Conservation (phyloP, 2,329 filamentous ascomycete species). For the Calonectria montana region DNA sequence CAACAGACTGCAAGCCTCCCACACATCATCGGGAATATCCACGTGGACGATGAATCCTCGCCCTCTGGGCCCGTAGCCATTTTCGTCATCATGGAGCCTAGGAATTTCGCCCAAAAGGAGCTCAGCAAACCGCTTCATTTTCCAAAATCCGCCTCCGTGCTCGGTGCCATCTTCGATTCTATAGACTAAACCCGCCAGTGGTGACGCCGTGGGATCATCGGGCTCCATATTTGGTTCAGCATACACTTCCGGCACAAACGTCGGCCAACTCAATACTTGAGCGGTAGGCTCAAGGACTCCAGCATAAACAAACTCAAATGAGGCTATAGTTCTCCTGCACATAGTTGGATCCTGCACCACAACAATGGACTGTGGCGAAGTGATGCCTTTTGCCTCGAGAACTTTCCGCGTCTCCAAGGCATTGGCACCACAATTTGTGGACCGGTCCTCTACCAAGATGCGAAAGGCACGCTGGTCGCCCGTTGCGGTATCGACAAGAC, state of each 20-base stretch:
- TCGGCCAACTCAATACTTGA: conserved; percentile 32
- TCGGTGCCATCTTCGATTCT: background rate
- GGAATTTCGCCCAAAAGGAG: conserved; percentile 36
- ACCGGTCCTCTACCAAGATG: conserved; percentile 34
- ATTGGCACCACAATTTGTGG: conserved; percentile 38
- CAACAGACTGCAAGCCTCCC: conserved; percentile 13
- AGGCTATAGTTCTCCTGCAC: conserved; percentile 32
- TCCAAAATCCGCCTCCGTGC: conserved; percentile 21
- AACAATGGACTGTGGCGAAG: conserved; percentile 32
- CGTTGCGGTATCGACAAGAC: background rate
- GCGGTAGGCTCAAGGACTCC: background rate
- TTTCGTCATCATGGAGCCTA: conserved; percentile 33
- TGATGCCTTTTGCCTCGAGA: conserved; percentile 28
- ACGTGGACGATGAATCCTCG: conserved; percentile 35
- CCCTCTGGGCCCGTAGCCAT: conserved; percentile 35
- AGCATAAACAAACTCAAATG: conserved; percentile 30
- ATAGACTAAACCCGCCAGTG: conserved; percentile 21
- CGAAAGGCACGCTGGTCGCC: background rate
- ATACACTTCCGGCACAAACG: conserved; percentile 26
- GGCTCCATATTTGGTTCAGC: background rate
- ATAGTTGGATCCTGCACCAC: conserved; percentile 37
- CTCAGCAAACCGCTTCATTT: conserved; percentile 34
- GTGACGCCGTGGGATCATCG: background rate
- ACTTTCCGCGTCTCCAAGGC: conserved; percentile 30
- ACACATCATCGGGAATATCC: conserved; percentile 20